These are phyloP conservation scores for Neonothopanus nambi DNA, from an alignment of 1,284 basidiomycete genomes.

Conservation along the genomic window DNA sequence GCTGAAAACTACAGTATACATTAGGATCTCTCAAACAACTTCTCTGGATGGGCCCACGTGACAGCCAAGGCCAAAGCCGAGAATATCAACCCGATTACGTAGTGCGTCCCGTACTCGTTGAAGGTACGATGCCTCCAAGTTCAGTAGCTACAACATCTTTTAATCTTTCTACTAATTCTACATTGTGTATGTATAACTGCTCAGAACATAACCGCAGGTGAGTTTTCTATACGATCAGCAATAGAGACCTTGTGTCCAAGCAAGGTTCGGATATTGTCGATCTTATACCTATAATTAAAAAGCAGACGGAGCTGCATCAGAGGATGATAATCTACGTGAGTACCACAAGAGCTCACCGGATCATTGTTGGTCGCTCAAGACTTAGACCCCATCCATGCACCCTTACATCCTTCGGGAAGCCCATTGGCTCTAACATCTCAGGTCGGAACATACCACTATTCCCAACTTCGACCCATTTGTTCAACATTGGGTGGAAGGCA, in stretches of 20 bases:
- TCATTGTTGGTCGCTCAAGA: constrained; percentile 99
- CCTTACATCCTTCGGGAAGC: constrained; percentile 94
- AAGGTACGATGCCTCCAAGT: too few species aligned
- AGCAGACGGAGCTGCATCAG: constrained; percentile 2
- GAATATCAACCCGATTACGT: too few species aligned
- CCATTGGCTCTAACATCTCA: constrained; percentile 99
- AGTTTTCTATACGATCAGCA: constrained; percentile 79
- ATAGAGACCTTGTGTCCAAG: constrained; percentile 97
- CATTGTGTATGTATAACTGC: constrained; percentile 8
- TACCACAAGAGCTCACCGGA: constrained; percentile 69
- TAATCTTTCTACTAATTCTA: background rate
- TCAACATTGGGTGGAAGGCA: constrained; percentile 93
- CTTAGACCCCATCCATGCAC: constrained; percentile 98
- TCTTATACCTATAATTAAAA: constrained; percentile 60
- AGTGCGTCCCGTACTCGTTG: too few species aligned
- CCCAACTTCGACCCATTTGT: constrained; percentile 95
- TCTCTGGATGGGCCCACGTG: too few species aligned
- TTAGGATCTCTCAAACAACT: background rate
- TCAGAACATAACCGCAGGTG: constrained; percentile 88
- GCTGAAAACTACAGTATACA: background rate
- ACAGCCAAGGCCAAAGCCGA: too few species aligned
- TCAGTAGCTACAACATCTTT: too few species aligned
- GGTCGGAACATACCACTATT: constrained; percentile 99
- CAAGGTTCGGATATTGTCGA: constrained; percentile 95
- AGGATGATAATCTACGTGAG: background rate